Percentiles rank a stretch among this genome's conserved stretches.
Conservation (phyloP, 2,329 filamentous ascomycete species). For the Thelonectria rubi region DNA sequence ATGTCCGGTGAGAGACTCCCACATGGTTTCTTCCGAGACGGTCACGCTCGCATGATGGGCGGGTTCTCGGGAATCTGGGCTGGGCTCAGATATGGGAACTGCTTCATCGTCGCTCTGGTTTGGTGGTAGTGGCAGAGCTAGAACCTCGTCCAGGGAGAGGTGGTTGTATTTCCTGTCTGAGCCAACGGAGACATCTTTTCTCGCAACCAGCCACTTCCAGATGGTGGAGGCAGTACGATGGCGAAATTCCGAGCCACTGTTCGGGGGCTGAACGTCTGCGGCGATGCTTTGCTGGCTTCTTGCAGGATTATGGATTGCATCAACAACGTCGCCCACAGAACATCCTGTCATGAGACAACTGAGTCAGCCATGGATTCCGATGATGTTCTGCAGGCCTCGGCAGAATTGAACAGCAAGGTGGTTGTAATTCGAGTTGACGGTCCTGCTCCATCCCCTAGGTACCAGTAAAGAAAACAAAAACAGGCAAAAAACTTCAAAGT, state of each 20-base stretch:
- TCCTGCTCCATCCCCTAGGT: background rate
- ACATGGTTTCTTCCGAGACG: constrained; percentile 64
- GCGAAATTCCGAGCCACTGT: constrained; percentile 29
- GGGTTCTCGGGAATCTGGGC: background rate
- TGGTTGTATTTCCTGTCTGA: constrained; percentile 45
- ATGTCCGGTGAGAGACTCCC: constrained; percentile 68
- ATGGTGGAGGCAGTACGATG: constrained; percentile 45
- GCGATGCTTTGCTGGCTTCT: constrained; percentile 27
- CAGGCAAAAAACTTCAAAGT: background rate
- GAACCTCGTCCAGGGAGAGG: constrained; percentile 51
- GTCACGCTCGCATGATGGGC: constrained; percentile 49
- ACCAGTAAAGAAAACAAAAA: background rate
- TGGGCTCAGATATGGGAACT: constrained; percentile 3
- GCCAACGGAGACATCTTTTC: constrained; percentile 50
- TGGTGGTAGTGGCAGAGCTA: constrained; percentile 33
- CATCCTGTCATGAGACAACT: constrained; percentile 40
- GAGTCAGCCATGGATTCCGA: constrained; percentile 20
- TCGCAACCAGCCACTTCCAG: constrained; percentile 49
- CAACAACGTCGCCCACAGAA: constrained; percentile 44
- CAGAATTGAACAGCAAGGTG: background rate
- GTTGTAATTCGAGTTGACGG: background rate
- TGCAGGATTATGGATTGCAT: constrained; percentile 44
- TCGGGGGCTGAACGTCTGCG: constrained; percentile 18
- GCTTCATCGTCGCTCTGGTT: constrained; percentile 10
- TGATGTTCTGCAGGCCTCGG: background rate